These are phyloP conservation scores for Termitomyces sp. DNA, from an alignment of 768 basidiomycete genomes.

Conservation along the genomic window DNA sequence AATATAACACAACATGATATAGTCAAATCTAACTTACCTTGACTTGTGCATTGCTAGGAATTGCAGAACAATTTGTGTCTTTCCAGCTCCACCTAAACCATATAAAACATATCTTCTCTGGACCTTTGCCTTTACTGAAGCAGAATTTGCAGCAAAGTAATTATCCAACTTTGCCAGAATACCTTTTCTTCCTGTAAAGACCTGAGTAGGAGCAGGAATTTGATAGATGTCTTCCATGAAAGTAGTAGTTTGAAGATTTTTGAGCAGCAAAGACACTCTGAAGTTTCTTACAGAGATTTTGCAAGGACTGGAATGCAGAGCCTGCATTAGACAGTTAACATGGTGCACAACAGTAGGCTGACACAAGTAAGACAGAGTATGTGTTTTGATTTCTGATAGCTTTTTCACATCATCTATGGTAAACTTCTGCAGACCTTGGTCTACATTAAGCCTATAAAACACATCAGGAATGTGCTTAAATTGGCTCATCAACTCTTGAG, in stretches of 20 bases:
- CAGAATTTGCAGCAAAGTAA: too few relatives aligned
- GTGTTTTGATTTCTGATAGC: not conserved
- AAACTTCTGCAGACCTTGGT: not conserved
- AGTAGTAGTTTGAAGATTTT: too few relatives aligned
- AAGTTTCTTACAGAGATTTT: not conserved
- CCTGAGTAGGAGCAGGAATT: too few relatives aligned
- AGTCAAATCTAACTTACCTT: not conserved
- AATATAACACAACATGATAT: not conserved
- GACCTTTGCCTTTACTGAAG: too few relatives aligned
- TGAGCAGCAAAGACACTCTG: not conserved
- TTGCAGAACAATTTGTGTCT: constrained; percentile 1
- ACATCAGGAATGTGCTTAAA: not conserved
- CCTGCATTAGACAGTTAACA: not conserved
- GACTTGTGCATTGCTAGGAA: not conserved
- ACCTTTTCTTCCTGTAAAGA: too few relatives aligned
- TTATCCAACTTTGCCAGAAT: too few relatives aligned
- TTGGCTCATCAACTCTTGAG: not conserved
- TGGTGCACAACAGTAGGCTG: too few relatives aligned
- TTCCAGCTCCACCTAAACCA: not conserved
- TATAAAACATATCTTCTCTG: too few relatives aligned
- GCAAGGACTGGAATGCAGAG: not conserved
- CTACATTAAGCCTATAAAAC: not conserved
- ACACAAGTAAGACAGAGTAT: not conserved
- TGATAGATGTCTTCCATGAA: too few relatives aligned
- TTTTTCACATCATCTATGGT: not conserved